Evolutionary conservation across 1,284 basidiomycete genomes (phyloP), one percentile per base, ranked within the genome.

Genomic region (Pseudomicrostroma phylloplanum): DNA sequence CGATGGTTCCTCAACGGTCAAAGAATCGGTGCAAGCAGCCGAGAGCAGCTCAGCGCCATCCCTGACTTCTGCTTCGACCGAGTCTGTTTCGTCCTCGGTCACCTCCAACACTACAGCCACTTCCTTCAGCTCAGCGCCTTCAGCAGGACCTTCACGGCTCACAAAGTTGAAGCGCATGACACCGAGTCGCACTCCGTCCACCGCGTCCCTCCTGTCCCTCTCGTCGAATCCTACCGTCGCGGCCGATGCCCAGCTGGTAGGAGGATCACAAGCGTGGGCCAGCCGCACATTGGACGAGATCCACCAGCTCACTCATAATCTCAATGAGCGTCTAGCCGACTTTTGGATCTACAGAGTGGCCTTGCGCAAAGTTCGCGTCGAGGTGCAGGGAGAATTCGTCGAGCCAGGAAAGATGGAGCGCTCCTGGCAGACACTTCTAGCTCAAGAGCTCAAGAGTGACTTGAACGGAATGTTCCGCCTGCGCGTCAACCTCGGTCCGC

Each of bases 281-380:
- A 60, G 58, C 21, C 61, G 71, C 19, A 67, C 64, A 26, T 21
- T 69, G 12, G 70, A 72, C 12, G 72, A 75, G 55, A 56, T 75
- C 11, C 56, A 67, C 2, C 40, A 56, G 15, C 72, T 75, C 30
- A 65, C 68, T 42, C 58, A 62, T 1, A 73, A 71, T 39, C 64
- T 75, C 26, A 56, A 65, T 6, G 41, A 58, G 6, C 63, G 73
- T 11, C 63, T 75, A 26, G 49, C 64, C 25, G 70, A 65, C 41
- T 74, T 74, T 30, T 75, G 73, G 73, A 68, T 69, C 42, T 74
- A 72, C 46, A 62, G 72, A 41, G 68, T 63, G 2, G 63, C 67
- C 0, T 56, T 65, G 39, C 59, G 62, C 13, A 63, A 69, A 15
- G 69, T 75, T 9, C 58, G 60, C 25, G 64, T 75, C 55, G 72